Evolutionary conservation across 495 filamentous ascomycete species (phyloP), one percentile per base, ranked within the genome.

Genomic region (Tuber calosporum): DNA sequence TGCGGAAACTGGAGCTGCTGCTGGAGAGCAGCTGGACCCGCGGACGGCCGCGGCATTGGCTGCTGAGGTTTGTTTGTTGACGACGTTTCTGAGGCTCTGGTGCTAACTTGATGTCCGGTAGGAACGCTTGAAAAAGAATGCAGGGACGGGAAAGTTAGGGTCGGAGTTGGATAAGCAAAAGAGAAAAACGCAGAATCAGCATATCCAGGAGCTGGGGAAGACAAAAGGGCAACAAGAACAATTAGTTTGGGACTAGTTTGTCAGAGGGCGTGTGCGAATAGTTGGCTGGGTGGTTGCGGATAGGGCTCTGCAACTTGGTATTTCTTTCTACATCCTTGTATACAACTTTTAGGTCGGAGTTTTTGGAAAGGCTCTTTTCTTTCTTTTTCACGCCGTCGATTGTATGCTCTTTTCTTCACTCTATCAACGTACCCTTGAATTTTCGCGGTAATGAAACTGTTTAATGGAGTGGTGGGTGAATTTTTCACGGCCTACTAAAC

Each of bases 201-300:
- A 69, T 53, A 78, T 78, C 68, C 76, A 78, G 36, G 76, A 78
- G 36, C 66, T 78, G 30, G 76, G 74, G 73, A 78, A 77, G 34
- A 41, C 76, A 13, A 78, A 78, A 58, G 74, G 76, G 13, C 67
- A 77, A 41, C 75, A 78, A 37, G 76, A 77, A 37, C 69, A 66
- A 15, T 37, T 78, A 40, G 76, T 78, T 78, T 78, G 76, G 76
- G 76, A 78, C 38, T 78, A 77, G 45, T 15, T 15, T 13, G 13
- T 62, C 30, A 34, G 34, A 62, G 53, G 53, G 13, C 34, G 26
- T 34, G 26, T 62, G 53, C 53, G 53, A 62, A 62, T 62, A 62
- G 53, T 62, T 62, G 11, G 53, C 30, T 62, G 53, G 48, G 48
- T 58, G 48, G 53, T 17, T 62, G 53, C 53, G 4, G 53, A 19